phyloP scores from a whole-genome alignment of 2,329 filamentous ascomycete species.

The Beauveria asiatica region DNA sequence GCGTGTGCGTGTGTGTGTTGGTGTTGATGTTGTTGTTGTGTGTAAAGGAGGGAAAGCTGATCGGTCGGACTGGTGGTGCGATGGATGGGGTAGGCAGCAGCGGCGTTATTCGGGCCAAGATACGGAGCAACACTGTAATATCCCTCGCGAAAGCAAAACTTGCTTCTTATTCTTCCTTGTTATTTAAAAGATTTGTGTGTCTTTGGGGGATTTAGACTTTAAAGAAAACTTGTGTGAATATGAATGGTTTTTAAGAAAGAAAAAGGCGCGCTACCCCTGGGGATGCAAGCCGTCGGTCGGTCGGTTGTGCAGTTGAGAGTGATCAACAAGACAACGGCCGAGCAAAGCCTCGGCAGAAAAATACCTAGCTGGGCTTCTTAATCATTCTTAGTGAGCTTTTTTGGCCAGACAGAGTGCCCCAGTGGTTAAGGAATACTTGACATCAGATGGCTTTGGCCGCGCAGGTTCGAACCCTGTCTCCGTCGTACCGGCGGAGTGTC shows the following conservation, averaged over 20 bases:
- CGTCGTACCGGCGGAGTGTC: constrained; percentile 1
- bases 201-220: background rate
- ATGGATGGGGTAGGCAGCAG: background rate
- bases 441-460: background rate
- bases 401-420: background rate
- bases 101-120: background rate
- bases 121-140: background rate
- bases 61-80: background rate
- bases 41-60: background rate
- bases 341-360: background rate
- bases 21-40: background rate
- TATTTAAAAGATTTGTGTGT: no score
- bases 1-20: background rate
- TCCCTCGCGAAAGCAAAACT: background rate
- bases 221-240: background rate
- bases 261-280: background rate
- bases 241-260: background rate
- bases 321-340: background rate
- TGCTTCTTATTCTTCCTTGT: no score
- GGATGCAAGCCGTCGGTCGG: background rate
- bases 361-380: background rate
- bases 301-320: background rate
- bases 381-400: no score
- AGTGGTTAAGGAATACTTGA: background rate
- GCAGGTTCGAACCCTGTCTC: constrained; percentile 9